Evolutionary conservation across 148 eudicot species (phyloP).

Genomic region (Cornus florida): DNA sequence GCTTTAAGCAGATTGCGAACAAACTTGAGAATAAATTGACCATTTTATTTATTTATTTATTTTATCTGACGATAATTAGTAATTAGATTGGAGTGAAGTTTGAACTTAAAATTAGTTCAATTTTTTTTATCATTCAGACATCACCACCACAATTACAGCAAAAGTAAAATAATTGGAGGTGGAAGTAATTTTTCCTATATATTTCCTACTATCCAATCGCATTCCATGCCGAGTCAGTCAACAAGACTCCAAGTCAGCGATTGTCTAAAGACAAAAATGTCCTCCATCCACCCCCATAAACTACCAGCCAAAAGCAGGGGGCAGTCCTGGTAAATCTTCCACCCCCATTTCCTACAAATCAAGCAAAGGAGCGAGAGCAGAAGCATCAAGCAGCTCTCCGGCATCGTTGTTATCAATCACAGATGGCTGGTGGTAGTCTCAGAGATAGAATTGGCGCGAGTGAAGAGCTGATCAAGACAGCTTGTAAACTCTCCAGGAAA

Average conservation of each 20-base stretch:
- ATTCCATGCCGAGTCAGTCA: background rate
- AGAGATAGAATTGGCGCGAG: slow-evolving; percentile 39
- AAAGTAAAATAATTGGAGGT: too few species aligned
- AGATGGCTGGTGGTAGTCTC: slow-evolving; percentile 28
- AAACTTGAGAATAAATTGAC: too few species aligned
- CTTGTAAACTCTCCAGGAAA: slow-evolving; percentile 49
- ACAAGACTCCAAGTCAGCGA: background rate
- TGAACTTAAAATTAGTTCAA: too few species aligned
- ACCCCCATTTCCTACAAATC: background rate
- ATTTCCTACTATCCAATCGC: background rate
- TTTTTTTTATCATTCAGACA: too few species aligned
- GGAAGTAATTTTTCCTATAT: too few species aligned
- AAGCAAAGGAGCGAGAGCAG: background rate
- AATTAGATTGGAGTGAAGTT: too few species aligned
- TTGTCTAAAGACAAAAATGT: slow-evolving; percentile 7
- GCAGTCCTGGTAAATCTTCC: background rate
- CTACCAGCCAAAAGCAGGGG: background rate
- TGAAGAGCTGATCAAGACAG: slow-evolving; percentile 60
- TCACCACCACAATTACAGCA: too few species aligned
- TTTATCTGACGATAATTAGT: too few species aligned
- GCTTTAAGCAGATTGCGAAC: too few species aligned
- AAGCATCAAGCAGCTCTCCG: too few species aligned
- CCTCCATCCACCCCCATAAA: background rate
- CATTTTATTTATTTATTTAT: too few species aligned
- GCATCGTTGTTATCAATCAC: background rate